phyloP scores from a whole-genome alignment of 208 protist genomes.

The Crithidia bombi region DNA sequence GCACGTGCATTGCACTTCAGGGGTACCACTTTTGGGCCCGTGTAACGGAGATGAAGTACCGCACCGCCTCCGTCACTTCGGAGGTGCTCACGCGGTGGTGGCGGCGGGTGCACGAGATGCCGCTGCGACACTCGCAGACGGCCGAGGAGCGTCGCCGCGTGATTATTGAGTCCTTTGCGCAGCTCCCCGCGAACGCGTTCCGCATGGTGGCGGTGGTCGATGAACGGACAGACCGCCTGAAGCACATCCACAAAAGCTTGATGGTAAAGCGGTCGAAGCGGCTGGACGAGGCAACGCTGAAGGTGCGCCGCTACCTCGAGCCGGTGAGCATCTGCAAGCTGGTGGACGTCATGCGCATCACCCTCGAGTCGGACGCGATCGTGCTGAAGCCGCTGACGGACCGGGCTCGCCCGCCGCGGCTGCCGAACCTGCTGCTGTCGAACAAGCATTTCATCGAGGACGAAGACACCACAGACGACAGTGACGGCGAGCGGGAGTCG shows the following conservation, averaged over 20 bases:
- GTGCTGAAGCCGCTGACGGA: conserved; percentile 77
- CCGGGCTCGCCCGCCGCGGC: conserved; percentile 66
- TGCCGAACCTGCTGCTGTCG: conserved; percentile 62
- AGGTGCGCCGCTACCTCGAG: conserved; percentile 69
- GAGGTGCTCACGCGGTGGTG: conserved; percentile 69
- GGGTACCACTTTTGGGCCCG: conserved; percentile 78
- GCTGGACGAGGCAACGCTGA: conserved; percentile 71
- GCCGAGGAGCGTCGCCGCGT: conserved; percentile 63
- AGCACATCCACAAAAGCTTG: conserved; percentile 81
- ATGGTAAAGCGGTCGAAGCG: conserved; percentile 64
- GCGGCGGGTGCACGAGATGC: conserved; percentile 55
- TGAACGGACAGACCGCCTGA: conserved; percentile 62
- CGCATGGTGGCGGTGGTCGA: conserved; percentile 80
- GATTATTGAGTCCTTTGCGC: conserved; percentile 65
- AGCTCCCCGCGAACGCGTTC: conserved; percentile 70
- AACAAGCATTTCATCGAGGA: conserved; percentile 59
- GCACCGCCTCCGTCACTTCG: conserved; percentile 59
- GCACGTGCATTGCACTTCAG: conserved; percentile 60
- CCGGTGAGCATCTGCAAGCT: conserved; percentile 81
- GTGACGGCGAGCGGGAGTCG: conserved; percentile 78
- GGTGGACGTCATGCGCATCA: conserved; percentile 79
- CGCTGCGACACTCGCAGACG: conserved; percentile 47
- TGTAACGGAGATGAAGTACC: conserved; percentile 78
- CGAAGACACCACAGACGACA: conserved; percentile 82
- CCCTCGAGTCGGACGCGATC: conserved; percentile 72